Evolutionary conservation across 345 rosid genomes (phyloP), one percentile per base, ranked within the genome.

Genomic region (Carallia pectinifolia): DNA sequence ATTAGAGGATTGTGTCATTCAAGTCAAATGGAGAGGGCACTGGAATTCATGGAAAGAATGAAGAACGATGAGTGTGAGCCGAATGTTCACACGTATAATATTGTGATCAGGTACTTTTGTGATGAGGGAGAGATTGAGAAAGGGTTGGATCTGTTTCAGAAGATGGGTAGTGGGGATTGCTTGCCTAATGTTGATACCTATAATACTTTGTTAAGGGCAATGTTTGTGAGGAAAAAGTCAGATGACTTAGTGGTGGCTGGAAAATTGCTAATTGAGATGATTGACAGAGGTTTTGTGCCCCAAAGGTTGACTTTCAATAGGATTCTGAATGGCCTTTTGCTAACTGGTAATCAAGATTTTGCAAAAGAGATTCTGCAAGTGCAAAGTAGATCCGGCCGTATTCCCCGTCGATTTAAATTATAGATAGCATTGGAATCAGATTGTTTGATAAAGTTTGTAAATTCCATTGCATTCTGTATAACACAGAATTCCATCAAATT

Each of bases 161-260:
- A 86, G 80, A 91, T 94, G 97, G 71, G 76, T 8, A 44, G 58
- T 48, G 89, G 83, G 34, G 79, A 70, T 69, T 89, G 96, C 80
- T 86, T 94, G 83, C 98, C 96, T 0, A 94, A 86, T 72, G 68
- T 94, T 74, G 98, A 94, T 78, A 94, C 97, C 0, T 91, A 94
- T 65, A 91, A 94, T 73, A 64, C 91, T 23, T 73, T 90, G 72
- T 88, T 91, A n/a, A 82, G 81, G 65, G 80, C 90, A n/a, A 94
- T 94, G 96, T 94, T 94, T 83, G 87, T 85, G 68, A 85, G 95
- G 78, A 94, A 91, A 84, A 89, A 64, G 77, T 76, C 91, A 0
- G 88, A 86, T 61, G 96, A 94, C 81, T 71, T 90, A 81, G 33
- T 89, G 70, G 81, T 88, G 59, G 97, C 98, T 34, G 97, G 97